A percentile compares a stretch with the other conserved stretches of the same genome.
phyloP scores from a whole-genome alignment of 495 filamentous ascomycete genomes.

The Chlorociboria aeruginascens region DNA sequence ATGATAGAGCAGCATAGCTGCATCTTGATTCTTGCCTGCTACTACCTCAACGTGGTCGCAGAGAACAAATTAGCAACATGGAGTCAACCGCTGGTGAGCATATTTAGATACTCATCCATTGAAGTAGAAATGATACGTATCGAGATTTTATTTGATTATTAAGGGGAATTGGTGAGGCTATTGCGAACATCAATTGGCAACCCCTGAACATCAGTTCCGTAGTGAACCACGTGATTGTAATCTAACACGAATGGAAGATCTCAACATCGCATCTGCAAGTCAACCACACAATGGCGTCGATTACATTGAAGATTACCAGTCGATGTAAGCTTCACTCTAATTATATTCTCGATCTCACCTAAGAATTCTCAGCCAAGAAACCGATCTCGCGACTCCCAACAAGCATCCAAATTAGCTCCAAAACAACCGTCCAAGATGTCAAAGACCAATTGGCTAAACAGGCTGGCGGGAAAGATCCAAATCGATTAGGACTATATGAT shows the following conservation, averaged over 20 bases:
- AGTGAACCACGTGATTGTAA: too few relatives aligned
- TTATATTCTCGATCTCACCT: neutral
- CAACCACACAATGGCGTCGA: conserved; percentile 2
- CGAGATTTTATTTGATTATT: too few relatives aligned
- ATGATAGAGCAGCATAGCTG: too few relatives aligned
- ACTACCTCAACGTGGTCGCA: too few relatives aligned
- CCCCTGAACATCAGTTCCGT: too few relatives aligned
- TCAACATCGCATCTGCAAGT: neutral
- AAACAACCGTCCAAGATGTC: conserved; percentile 48
- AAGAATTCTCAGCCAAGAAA: conserved; percentile 27
- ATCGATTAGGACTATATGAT: conserved; percentile 59
- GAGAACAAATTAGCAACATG: too few relatives aligned
- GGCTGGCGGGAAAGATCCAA: conserved; percentile 36
- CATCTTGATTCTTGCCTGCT: too few relatives aligned
- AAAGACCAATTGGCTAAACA: conserved; percentile 35
- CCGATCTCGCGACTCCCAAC: conserved; percentile 62
- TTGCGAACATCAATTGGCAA: too few relatives aligned
- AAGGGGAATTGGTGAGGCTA: too few relatives aligned
- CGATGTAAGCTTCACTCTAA: conserved; percentile 2
- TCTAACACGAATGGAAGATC: neutral
- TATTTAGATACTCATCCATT: too few relatives aligned
- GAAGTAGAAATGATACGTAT: too few relatives aligned
- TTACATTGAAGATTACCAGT: conserved; percentile 6
- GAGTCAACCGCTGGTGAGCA: too few relatives aligned
- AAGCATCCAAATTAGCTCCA: conserved; percentile 45